These are phyloP conservation scores for Dothideomycetes sp. DNA, from an alignment of 2,329 filamentous ascomycete genomes.

Conservation along the genomic window DNA sequence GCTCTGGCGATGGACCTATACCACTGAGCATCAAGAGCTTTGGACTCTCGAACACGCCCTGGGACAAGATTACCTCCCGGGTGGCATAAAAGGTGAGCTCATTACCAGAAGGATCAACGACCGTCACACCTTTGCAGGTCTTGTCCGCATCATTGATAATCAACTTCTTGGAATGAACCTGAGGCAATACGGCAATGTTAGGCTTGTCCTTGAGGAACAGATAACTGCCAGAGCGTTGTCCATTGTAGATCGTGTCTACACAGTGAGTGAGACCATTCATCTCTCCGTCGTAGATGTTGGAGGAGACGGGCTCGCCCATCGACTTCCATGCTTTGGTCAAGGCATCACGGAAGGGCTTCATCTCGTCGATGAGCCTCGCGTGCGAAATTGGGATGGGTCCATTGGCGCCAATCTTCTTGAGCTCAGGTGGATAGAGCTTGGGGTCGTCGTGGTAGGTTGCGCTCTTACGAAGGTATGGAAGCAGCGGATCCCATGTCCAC, in stretches of 20 bases:
- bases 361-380: neutral
- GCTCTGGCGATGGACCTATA: slow-evolving; percentile 31
- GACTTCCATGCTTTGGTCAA: slow-evolving; percentile 1
- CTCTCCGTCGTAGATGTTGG: slow-evolving; percentile 9
- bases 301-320: slow-evolving; percentile 2
- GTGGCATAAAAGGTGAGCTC: slow-evolving; percentile 24
- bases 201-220: slow-evolving; percentile 8
- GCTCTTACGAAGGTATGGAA: slow-evolving; percentile 42
- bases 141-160: slow-evolving; percentile 1
- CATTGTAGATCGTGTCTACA: slow-evolving; percentile 7
- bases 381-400: no score
- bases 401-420: neutral
- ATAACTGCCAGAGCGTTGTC: slow-evolving; percentile 1
- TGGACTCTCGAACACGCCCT: slow-evolving; percentile 43
- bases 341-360: neutral
- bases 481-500: slow-evolving; percentile 46
- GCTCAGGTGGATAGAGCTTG: neutral
- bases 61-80: slow-evolving; percentile 39
- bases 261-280: slow-evolving; percentile 6
- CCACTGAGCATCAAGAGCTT: slow-evolving; percentile 44
- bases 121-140: neutral
- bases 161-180: slow-evolving; percentile 1
- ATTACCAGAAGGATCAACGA: neutral
- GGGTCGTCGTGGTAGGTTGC: slow-evolving; percentile 47
- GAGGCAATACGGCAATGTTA: slow-evolving; percentile 10